Base-by-base conservation (phyloP, 148 eudicot genomes). In the Cornus florida region DNA sequence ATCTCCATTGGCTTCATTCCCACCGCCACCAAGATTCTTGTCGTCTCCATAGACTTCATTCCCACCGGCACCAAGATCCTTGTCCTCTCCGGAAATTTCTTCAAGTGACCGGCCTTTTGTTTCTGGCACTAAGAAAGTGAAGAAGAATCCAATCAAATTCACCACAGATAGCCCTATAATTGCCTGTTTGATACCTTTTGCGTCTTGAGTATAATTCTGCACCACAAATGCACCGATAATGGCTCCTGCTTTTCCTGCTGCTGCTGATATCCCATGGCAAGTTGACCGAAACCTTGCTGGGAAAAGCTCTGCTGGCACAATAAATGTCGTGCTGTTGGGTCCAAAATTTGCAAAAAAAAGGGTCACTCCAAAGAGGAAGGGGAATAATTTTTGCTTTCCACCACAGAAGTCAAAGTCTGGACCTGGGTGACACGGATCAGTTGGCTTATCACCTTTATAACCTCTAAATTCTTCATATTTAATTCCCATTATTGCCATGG, bases 171-270 rank as follows among this genome's bases (percentile, higher is more conserved):
- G 50, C 0, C 20, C 13, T 10, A 68, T 31, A 31, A 77, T 50
- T 23, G 79, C 46, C 19, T 3, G 10, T 57, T 14, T 77, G 6
- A 67, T 69, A n/a, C 23, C 66, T 8, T 68, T 10, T 19, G 19
- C 22, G 0, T 31, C 24, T 39, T 67, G 73, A 3, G 79, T 35
- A 31, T 67, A 69, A 23, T 7, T 41, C 73, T 69, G 72, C 73
- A 69, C 69, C 24, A 62, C 66, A 62, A 62, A 68, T 14, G 73
- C 62, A 19, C 80, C 68, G 32, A 77, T 69, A 0, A 77, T 70
- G 28, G 80, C 80, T 16, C 80, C 74, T 1, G 80, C 80, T 32
- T 77, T 77, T 39, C 80, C 74, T 28, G 80, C 53, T 56, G 80
- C 74, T 31, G 80, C 60, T 24, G 80, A 77, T 53, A 77, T 77